Evolutionary conservation across 1,284 basidiomycete genomes (phyloP).

Genomic region (Malassezia cuniculi): DNA sequence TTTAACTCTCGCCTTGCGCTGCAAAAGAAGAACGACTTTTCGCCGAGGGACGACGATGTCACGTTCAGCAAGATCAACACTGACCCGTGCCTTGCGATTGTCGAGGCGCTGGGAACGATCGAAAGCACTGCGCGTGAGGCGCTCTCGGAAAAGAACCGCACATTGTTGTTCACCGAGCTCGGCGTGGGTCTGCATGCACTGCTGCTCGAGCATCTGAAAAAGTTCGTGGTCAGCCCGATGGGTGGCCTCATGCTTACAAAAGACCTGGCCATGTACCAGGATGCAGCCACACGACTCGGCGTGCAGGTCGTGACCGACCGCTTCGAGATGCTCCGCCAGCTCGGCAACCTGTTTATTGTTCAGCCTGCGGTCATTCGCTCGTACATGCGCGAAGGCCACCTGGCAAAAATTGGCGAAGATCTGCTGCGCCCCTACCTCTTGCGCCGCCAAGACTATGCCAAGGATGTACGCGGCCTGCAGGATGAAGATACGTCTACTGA

Average conservation of each 20-base stretch:
- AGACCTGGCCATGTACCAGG: conserved; percentile 96
- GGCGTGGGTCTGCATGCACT: conserved; percentile 88
- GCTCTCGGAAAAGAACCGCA: conserved; percentile 56
- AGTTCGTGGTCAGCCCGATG: conserved; percentile 88
- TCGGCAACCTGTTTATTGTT: conserved; percentile 73
- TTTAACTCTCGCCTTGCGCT: conserved; percentile 61
- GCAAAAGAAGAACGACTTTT: conserved; percentile 93
- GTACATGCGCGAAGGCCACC: conserved; percentile 42
- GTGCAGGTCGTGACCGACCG: conserved; percentile 77
- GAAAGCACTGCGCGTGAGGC: conserved; percentile 48
- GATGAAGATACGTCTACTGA: conserved; percentile 11
- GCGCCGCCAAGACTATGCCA: conserved; percentile 65
- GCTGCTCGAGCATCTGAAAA: conserved; percentile 83
- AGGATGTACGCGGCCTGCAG: conserved; percentile 35
- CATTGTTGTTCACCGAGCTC: conserved; percentile 80
- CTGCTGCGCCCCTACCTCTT: conserved; percentile 81
- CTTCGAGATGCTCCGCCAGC: conserved; percentile 94
- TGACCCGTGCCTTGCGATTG: conserved; percentile 79
- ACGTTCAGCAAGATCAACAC: conserved; percentile 90
- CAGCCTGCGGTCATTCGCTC: conserved; percentile 39
- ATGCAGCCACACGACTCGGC: conserved; percentile 65
- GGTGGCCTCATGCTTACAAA: conserved; percentile 97
- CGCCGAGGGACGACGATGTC: conserved; percentile 74
- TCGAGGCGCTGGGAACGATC: conserved; percentile 69
- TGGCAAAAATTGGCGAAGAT: conserved; percentile 69